Percentiles rank a stretch among this genome's conserved stretches.
Conservation (phyloP, 2,329 filamentous ascomycete genomes). For the Eutypa lata region DNA sequence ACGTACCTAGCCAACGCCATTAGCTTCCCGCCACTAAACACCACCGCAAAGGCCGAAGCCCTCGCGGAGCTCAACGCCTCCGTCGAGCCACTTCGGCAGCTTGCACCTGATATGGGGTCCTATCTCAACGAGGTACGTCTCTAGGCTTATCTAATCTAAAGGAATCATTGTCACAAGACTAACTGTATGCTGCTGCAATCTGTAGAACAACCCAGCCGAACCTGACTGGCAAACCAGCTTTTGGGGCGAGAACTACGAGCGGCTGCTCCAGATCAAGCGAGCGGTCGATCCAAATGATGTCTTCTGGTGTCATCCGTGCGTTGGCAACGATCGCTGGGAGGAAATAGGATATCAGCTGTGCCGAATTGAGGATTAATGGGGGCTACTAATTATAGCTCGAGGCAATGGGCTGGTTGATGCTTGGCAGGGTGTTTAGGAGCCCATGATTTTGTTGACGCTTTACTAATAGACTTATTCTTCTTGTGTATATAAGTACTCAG, state of each 20-base stretch:
- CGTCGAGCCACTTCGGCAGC: slow-evolving; percentile 33
- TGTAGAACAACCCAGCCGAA: slow-evolving; percentile 36
- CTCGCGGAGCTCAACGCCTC: slow-evolving; percentile 22
- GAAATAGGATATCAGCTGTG: slow-evolving; percentile 22
- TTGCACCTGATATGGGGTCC: slow-evolving; percentile 39
- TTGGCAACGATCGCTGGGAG: slow-evolving; percentile 42
- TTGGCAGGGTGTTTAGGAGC: too few species aligned
- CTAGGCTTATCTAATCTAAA: neutral
- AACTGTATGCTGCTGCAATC: too few species aligned
- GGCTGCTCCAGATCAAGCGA: slow-evolving; percentile 42
- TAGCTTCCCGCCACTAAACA: slow-evolving; percentile 30
- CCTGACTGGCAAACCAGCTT: slow-evolving; percentile 37
- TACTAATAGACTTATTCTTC: too few species aligned
- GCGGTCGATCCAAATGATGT: slow-evolving; percentile 44
- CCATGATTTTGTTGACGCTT: too few species aligned
- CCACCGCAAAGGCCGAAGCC: slow-evolving; percentile 23
- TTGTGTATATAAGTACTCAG: too few species aligned
- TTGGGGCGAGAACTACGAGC: slow-evolving; percentile 44
- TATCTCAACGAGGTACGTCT: slow-evolving; percentile 44
- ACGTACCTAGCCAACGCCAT: slow-evolving; percentile 28
- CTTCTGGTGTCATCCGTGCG: slow-evolving; percentile 47
- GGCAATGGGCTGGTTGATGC: too few species aligned
- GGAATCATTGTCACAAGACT: too few species aligned
- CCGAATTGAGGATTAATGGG: slow-evolving; percentile 1
- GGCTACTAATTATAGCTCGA: too few species aligned